Conservation (phyloP, 176 grass and related monocot species). For the Phyllostachys edulis region DNA sequence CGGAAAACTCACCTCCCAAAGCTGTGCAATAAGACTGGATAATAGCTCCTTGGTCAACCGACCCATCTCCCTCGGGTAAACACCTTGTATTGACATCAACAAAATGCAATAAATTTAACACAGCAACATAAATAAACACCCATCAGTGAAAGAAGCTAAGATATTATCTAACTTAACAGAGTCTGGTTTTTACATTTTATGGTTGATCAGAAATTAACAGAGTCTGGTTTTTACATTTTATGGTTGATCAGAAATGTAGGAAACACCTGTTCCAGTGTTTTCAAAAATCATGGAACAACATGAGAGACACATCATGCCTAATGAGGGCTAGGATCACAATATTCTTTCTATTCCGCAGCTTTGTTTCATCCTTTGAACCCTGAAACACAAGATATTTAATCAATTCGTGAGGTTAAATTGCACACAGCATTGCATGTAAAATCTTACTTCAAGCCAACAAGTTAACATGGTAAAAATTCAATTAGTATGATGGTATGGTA, state of each 20-base stretch:
- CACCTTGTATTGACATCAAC: background rate
- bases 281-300: conserved; percentile 65
- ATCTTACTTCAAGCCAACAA: conserved; percentile 1
- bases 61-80: background rate
- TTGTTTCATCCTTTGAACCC: conserved; percentile 49
- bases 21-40: background rate
- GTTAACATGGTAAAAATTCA: background rate
- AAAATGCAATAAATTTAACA: background rate
- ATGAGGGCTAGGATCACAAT: conserved; percentile 55
- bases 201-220: conserved; percentile 5
- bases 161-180: conserved; percentile 8
- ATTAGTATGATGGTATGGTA: background rate
- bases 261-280: background rate
- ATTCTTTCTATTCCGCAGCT: conserved; percentile 33
- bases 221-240: background rate
- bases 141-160: background rate
- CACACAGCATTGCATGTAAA: conserved; percentile 4
- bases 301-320: conserved; percentile 62
- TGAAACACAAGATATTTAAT: conserved; percentile 40
- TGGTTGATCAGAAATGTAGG: background rate
- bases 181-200: background rate
- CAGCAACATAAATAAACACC: background rate
- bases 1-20: background rate
- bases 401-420: conserved; percentile 24
- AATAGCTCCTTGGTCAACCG: background rate